Evolutionary conservation across 2,329 filamentous ascomycete species (phyloP), one percentile per base, ranked within the genome.

Genomic region (Xylariaceae sp.): DNA sequence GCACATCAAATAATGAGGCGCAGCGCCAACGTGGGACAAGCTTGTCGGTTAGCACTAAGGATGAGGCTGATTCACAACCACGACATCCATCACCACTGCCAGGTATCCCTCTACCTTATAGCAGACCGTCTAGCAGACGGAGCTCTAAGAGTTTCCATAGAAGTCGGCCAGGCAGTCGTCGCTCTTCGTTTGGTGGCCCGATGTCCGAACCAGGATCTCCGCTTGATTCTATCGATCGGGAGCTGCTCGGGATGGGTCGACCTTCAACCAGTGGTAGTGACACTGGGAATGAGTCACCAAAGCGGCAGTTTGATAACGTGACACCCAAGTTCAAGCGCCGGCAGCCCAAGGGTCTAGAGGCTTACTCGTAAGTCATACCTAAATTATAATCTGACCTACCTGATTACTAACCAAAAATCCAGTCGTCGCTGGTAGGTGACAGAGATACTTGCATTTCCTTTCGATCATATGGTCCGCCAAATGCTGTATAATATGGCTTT

Each of bases 161-260:
- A 44, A 54, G 49, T 23, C 55, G 44, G 21, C 45, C 54, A 2
- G 46, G 46, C 16, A 66, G 64, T 44, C 64, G 66, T 7, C 63
- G 61, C 20, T 67, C 63, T 9, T 65, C 65, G 10, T 47, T 59
- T n/a, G 62, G 41, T 44, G 57, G 51, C 5, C 16, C 48, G 16
- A 48, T 55, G 9, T 43, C 56, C 7, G 56, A 56, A 40, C 44
- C 47, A 20, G 65, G 54, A 20, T 71, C 70, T n/a, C 64, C 68
- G 7, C 60, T 72, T 19, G 70, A 69, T 21, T 61, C 66, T 12
- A 68, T 62, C 23, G 69, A 71, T 20, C 64, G 65, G 10, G 68
- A 68, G 56, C 51, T 72, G n/a, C 63, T 72, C 40, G 69, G 70
- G 16, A 43, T 71, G 50, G 57, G 50, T 10, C 21, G 53, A n/a